phyloP scores from a whole-genome alignment of 1,284 basidiomycete species.

The Leccinum glutinopallens region DNA sequence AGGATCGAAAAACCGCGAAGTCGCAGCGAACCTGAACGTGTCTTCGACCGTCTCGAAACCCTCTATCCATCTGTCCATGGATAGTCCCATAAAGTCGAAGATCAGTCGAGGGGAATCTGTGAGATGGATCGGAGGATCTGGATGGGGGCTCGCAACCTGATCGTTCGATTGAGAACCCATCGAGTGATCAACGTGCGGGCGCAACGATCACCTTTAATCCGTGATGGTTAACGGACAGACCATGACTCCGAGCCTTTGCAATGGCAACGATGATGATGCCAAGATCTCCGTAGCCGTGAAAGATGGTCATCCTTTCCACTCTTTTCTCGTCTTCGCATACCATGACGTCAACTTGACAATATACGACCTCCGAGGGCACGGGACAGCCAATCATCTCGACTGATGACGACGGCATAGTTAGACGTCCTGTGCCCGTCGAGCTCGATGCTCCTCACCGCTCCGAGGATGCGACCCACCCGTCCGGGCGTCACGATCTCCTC shows the following conservation, averaged over 20 bases:
- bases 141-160: constrained; percentile 46
- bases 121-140: constrained; percentile 43
- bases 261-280: constrained; percentile 66
- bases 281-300: constrained; percentile 66
- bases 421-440: constrained; percentile 56
- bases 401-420: constrained; percentile 59
- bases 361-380: constrained; percentile 38
- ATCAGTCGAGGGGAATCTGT: constrained; percentile 49
- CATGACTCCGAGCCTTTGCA: constrained; percentile 43
- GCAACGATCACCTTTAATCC: constrained; percentile 56
- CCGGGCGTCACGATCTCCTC: constrained; percentile 39
- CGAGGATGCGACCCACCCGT: constrained; percentile 45
- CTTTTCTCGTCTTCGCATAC: constrained; percentile 53
- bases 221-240: constrained; percentile 50
- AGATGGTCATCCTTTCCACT: constrained; percentile 52
- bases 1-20: constrained; percentile 54
- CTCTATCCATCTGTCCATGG: constrained; percentile 48
- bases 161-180: constrained; percentile 8
- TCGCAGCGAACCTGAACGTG: constrained; percentile 57
- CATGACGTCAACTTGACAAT: constrained; percentile 60
- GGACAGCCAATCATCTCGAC: constrained; percentile 30
- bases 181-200: neutral
- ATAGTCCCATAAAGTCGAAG: constrained; percentile 56
- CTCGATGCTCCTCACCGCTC: constrained; percentile 49
- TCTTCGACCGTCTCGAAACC: constrained; percentile 58